A percentile compares a stretch with the other conserved stretches of the same genome.
phyloP scores from a whole-genome alignment of 2,329 filamentous ascomycete genomes.

The Sporothrix pseudoabietina region DNA sequence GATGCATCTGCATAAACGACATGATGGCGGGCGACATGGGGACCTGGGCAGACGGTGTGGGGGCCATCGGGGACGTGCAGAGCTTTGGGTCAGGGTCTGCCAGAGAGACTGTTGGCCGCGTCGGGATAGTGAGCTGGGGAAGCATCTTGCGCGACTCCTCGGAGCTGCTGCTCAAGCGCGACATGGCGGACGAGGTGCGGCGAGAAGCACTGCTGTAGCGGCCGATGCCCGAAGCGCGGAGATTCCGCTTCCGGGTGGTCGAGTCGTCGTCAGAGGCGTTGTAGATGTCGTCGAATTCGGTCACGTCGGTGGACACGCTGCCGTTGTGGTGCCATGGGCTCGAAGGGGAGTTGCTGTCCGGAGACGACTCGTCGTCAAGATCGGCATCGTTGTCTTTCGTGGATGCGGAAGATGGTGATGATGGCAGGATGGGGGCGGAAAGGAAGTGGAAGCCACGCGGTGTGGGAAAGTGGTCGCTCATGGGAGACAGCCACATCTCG shows the following conservation, averaged over 20 bases:
- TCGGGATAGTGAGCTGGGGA: constrained; percentile 58
- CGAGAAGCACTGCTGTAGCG: constrained; percentile 42
- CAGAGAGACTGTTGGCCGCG: constrained; percentile 42
- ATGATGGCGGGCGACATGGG: constrained; percentile 76
- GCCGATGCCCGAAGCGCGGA: constrained; percentile 45
- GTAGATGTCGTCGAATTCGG: constrained; percentile 84
- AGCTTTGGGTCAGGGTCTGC: constrained; percentile 48
- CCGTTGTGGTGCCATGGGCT: constrained; percentile 60
- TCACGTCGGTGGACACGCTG: constrained; percentile 64
- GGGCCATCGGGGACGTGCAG: constrained; percentile 59
- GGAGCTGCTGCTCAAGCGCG: constrained; percentile 28
- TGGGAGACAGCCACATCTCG: constrained; percentile 60
- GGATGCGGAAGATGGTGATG: constrained; percentile 60
- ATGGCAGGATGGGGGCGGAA: constrained; percentile 63
- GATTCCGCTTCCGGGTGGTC: constrained; percentile 46
- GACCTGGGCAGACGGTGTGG: constrained; percentile 67
- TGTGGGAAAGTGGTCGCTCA: constrained; percentile 69
- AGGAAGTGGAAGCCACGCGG: constrained; percentile 69
- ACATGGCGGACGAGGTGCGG: constrained; percentile 31
- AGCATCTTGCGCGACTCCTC: constrained; percentile 46
- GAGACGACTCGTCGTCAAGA: constrained; percentile 41
- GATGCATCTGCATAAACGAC: constrained; percentile 67
- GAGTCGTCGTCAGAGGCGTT: constrained; percentile 80
- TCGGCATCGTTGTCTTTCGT: constrained; percentile 47
- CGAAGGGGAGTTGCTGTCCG: constrained; percentile 44